Base-by-base conservation (phyloP, 805 yeast genomes). In the Suhomyces faveliae region DNA sequence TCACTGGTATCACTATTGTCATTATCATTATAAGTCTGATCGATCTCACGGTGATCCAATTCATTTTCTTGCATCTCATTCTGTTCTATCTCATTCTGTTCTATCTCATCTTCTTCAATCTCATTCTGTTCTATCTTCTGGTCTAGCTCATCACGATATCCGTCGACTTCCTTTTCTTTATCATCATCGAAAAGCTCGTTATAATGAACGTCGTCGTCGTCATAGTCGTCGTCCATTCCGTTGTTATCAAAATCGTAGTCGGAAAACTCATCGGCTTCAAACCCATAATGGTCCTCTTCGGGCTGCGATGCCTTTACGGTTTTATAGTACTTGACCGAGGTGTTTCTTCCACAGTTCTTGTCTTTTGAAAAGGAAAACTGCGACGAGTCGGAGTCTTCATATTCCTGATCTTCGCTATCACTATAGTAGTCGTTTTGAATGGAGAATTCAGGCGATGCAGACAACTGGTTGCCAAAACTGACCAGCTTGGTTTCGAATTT, bases 261-360 rank as follows among this genome's bases (percentile, higher is more conserved):
- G 5, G 71, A 64, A 30, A 43, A 42, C 15, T 48, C 53, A 12
- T 49, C 55, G 25, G 47, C 43, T 10, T 53, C 57, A 11, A 43
- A 49, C 4, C 62, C 66, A 35, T 64, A 51, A 38, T 69, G 72
- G 13, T 61, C 56, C 33, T 67, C 45, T 23, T 45, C 50, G 6
- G 41, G n/a, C 13, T 33, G 38, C 2, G 52, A 50, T 1, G 53
- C 50, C 40, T 66, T 63, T 1, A 65, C 60, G 9, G 68, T 64
- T 45, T 77, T 77, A 57, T 81, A 80, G 58, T 80, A 80, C 49
- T 78, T 75, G 19, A 77, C 72, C 0, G 85, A 80, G 1, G 78
- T 66, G 46, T 79, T 78, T 50, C 85, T 66, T 3, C 80, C 81
- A n/a, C 77, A 71, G 1, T 58, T 47, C 19, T 62, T 64, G 13